These are phyloP conservation scores for Onygena corvina DNA, from an alignment of 2,329 filamentous ascomycete species.

Conservation along the genomic window DNA sequence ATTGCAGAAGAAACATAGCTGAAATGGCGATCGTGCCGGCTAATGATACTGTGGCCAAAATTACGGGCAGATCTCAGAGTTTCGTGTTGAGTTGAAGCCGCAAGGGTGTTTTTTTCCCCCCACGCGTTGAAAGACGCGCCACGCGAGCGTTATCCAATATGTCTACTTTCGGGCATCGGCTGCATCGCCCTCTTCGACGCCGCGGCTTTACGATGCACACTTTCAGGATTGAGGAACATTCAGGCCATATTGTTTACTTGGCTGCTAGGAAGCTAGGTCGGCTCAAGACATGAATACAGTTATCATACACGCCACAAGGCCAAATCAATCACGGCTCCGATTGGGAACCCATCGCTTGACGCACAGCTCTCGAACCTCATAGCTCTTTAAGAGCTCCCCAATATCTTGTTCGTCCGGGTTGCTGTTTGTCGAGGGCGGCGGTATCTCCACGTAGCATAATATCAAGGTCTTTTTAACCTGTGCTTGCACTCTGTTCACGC, in stretches of 20 bases:
- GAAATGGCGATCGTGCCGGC: neutral
- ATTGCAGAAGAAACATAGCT: constrained; percentile 16
- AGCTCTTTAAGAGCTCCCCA: constrained; percentile 51
- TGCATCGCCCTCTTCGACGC: too few relatives aligned
- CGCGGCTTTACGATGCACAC: too few relatives aligned
- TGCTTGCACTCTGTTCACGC: constrained; percentile 75
- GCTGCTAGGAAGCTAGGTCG: too few relatives aligned
- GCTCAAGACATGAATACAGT: neutral
- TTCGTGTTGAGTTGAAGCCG: neutral
- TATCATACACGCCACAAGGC: constrained; percentile 9
- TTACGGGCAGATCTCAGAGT: neutral
- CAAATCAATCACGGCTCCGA: constrained; percentile 50
- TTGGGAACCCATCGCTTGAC: constrained; percentile 77
- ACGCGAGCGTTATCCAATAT: constrained; percentile 6
- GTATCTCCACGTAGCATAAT: constrained; percentile 82
- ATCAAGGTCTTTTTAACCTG: constrained; percentile 86
- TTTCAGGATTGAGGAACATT: too few relatives aligned
- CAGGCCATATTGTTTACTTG: too few relatives aligned
- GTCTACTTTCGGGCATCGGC: neutral
- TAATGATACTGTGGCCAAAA: neutral
- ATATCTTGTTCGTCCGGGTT: constrained; percentile 38
- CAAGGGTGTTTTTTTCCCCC: neutral
- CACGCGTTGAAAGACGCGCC: neutral
- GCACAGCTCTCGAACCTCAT: constrained; percentile 67
- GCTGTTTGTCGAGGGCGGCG: constrained; percentile 43